Base-by-base conservation (phyloP, 345 rosid genomes). In the Populus deltoides region DNA sequence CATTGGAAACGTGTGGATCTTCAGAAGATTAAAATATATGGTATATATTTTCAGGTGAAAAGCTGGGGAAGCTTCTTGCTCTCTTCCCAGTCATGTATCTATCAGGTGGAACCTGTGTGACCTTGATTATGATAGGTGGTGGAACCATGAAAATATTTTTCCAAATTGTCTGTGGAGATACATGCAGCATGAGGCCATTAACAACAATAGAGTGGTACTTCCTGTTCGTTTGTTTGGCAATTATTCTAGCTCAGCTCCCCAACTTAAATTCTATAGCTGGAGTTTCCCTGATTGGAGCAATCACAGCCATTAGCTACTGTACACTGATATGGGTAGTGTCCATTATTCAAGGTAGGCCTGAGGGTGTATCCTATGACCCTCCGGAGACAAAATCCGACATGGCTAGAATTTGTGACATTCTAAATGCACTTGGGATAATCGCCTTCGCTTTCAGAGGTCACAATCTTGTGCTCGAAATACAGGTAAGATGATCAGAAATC, bases 371-470 rank as follows among this genome's bases (percentile, higher is more conserved):
- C 18, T 80, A 89, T 29, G 84, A 80, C 22, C 80, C 72, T 7
- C 71, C 70, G 20, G 59, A 78, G 76, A 43, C 78, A 3, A 78
- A 69, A 35, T 85, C 87, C 2, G 76, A 68, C 12, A 7, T 68
- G 22, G 83, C 81, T 31, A 70, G 72, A 49, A 9, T 81, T 25
- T 87, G 75, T 68, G 22, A 68, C 36, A 36, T 76, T 62, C 78
- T 90, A 20, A 89, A 86, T 66, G 87, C 90, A 2, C 59, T 90
- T 39, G 94, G 94, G 2, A 81, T 89, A 6, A 82, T 90, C 6
- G 90, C 88, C 45, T 87, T 89, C 8, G 90, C 90, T 73, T 90
- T 90, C 57, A 81, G 94, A 83, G 92, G 94, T 63, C 94, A 90
- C 76, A 89, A 90, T 79, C 86, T 87, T 25, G 90, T 87, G 36